phyloP scores from a whole-genome alignment of 2,329 filamentous ascomycete genomes.

The Aspergillus terreus region DNA sequence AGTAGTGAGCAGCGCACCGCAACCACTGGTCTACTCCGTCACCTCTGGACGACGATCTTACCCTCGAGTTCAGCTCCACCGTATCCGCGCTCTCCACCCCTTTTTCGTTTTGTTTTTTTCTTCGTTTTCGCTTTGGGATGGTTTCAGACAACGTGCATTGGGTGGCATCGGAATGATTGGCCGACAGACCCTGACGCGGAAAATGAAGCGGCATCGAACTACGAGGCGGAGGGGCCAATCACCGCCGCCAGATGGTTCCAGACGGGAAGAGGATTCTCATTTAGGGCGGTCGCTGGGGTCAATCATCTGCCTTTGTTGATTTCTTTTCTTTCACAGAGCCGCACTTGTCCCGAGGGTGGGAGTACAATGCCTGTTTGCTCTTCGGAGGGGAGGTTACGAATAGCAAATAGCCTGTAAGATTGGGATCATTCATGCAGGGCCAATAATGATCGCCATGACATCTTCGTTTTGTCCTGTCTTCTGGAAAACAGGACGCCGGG shows the following conservation, averaged over 20 bases:
- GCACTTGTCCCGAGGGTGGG: conserved; percentile 5
- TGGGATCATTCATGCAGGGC: neutral
- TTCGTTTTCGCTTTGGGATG: neutral
- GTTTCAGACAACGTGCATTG: conserved; percentile 15
- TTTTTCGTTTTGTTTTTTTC: conserved; percentile 7
- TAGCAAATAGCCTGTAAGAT: neutral
- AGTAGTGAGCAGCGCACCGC: conserved; percentile 2
- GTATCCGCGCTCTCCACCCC: conserved; percentile 2
- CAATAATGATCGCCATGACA: neutral
- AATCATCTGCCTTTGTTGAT: conserved; percentile 8
- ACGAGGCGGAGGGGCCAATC: conserved; percentile 15
- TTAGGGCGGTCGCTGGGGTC: conserved; percentile 12
- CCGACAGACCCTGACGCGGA: conserved; percentile 9
- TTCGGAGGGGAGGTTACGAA: too few relatives aligned
- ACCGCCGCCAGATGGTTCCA: conserved; percentile 9
- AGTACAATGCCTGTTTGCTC: too few relatives aligned
- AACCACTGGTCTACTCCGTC: neutral
- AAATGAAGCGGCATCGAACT: conserved; percentile 18
- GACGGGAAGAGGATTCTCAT: conserved; percentile 14
- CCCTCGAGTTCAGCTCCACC: conserved; percentile 9
- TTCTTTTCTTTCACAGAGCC: conserved; percentile 11
- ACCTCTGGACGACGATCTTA: neutral
- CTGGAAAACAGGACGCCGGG: too few relatives aligned
- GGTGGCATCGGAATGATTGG: conserved; percentile 14
- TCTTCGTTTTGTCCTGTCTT: neutral